These are phyloP conservation scores for Globisporangium nagaii DNA, from an alignment of 352 stramenopile species.

Conservation along the genomic window DNA sequence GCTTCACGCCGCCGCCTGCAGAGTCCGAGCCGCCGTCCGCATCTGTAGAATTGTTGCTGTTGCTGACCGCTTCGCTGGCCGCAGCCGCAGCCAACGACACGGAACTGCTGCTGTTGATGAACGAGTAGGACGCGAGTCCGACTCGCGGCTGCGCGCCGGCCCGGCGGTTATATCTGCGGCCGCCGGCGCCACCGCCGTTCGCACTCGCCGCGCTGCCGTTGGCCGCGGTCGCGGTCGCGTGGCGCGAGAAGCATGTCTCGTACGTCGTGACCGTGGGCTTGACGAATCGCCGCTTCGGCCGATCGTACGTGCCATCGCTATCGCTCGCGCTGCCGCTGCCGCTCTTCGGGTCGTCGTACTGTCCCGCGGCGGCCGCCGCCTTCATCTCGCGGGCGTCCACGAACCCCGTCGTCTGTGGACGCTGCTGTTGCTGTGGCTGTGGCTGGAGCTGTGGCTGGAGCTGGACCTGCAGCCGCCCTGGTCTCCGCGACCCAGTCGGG, in stretches of 20 bases:
- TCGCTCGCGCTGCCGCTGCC: background rate
- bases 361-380: no score
- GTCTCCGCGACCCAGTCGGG: background rate
- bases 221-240: background rate
- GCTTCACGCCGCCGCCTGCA: background rate
- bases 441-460: background rate
- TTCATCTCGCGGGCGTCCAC: background rate
- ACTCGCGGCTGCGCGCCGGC: background rate
- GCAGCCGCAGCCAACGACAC: conserved; percentile 1
- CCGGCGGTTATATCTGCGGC: conserved; percentile 4
- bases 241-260: conserved; percentile 41
- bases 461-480: background rate
- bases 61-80: background rate
- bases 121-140: conserved; percentile 13
- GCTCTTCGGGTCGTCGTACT: background rate
- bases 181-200: background rate
- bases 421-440: background rate
- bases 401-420: background rate
- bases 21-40: background rate
- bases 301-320: background rate
- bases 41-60: background rate
- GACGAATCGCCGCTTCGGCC: conserved; percentile 38
- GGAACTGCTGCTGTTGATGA: conserved; percentile 9
- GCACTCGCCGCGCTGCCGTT: background rate
- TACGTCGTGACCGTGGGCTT: conserved; percentile 40